Evolutionary conservation across 1,284 basidiomycete species (phyloP).

Genomic region (Anthracocystis setariae): DNA sequence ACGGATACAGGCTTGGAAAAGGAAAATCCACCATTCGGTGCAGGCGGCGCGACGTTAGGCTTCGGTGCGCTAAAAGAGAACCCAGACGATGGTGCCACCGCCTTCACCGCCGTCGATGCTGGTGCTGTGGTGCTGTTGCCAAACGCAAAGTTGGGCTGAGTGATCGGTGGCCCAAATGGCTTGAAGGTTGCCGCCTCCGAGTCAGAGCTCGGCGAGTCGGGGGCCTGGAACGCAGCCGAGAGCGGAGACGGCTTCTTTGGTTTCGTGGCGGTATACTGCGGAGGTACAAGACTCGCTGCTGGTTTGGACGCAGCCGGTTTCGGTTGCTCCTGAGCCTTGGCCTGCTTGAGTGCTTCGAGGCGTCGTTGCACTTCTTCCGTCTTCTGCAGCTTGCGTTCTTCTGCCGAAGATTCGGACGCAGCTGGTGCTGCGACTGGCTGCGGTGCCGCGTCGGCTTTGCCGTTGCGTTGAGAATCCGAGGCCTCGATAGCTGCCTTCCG

Average conservation of each 20-base stretch:
- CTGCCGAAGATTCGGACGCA: slow-evolving; percentile 8
- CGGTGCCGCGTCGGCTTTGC: neutral
- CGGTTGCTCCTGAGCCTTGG: slow-evolving; percentile 25
- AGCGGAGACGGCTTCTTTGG: slow-evolving; percentile 58
- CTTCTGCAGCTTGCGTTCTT: slow-evolving; percentile 43
- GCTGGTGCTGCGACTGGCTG: slow-evolving; percentile 3
- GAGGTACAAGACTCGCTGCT: slow-evolving; percentile 23
- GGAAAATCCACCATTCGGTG: slow-evolving; percentile 14
- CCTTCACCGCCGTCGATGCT: neutral
- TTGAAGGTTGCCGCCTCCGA: slow-evolving; percentile 25
- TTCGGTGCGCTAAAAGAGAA: slow-evolving; percentile 39
- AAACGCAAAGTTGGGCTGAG: slow-evolving; percentile 30
- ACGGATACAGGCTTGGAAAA: slow-evolving; percentile 18
- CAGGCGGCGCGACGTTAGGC: slow-evolving; percentile 6
- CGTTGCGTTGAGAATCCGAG: slow-evolving; percentile 6
- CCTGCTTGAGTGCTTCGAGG: slow-evolving; percentile 46
- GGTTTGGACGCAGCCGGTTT: slow-evolving; percentile 8
- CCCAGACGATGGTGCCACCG: slow-evolving; percentile 19
- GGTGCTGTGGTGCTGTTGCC: slow-evolving; percentile 10
- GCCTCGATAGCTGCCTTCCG: slow-evolving; percentile 13
- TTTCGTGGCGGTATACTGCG: slow-evolving; percentile 45
- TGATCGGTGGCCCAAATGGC: slow-evolving; percentile 10
- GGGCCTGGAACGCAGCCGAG: slow-evolving; percentile 47
- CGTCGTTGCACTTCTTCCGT: slow-evolving; percentile 53
- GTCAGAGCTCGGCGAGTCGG: slow-evolving; percentile 52